Conservation (phyloP, 1,284 basidiomycete species). For the Volvariella volvacea region DNA sequence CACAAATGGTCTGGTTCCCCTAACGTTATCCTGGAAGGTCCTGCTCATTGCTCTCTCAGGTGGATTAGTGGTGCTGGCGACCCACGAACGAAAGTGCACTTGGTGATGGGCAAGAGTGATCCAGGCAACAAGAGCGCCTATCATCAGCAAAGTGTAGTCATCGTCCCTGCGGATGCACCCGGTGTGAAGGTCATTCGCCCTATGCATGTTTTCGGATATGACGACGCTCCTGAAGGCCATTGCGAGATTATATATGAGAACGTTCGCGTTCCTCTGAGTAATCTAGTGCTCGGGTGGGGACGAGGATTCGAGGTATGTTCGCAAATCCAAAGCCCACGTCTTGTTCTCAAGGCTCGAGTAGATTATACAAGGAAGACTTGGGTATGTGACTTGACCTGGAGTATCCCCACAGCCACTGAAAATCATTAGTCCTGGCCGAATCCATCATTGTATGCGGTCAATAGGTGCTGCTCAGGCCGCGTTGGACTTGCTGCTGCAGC, state of each 20-base stretch:
- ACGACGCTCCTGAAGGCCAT: slow-evolving; percentile 94
- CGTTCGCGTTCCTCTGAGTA: slow-evolving; percentile 80
- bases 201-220: slow-evolving; percentile 91
- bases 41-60: slow-evolving; percentile 32
- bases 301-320: slow-evolving; percentile 75
- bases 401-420: neutral
- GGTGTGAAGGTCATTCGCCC: slow-evolving; percentile 89
- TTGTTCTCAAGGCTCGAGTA: slow-evolving; percentile 21
- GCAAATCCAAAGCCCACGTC: neutral
- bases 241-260: slow-evolving; percentile 94
- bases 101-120: slow-evolving; percentile 92
- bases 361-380: slow-evolving; percentile 97
- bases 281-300: slow-evolving; percentile 90
- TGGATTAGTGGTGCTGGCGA: slow-evolving; percentile 98
- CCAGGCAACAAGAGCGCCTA: slow-evolving; percentile 67
- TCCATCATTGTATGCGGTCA: slow-evolving; percentile 98
- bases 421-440: slow-evolving; percentile 73
- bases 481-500: slow-evolving; percentile 82
- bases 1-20: slow-evolving; percentile 77
- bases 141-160: slow-evolving; percentile 88
- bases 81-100: slow-evolving; percentile 82
- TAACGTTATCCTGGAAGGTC: neutral
- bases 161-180: slow-evolving; percentile 82
- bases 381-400: slow-evolving; percentile 44
- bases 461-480: slow-evolving; percentile 86